phyloP scores from a whole-genome alignment of 495 filamentous ascomycete species.

The Xylaria bambusicola region DNA sequence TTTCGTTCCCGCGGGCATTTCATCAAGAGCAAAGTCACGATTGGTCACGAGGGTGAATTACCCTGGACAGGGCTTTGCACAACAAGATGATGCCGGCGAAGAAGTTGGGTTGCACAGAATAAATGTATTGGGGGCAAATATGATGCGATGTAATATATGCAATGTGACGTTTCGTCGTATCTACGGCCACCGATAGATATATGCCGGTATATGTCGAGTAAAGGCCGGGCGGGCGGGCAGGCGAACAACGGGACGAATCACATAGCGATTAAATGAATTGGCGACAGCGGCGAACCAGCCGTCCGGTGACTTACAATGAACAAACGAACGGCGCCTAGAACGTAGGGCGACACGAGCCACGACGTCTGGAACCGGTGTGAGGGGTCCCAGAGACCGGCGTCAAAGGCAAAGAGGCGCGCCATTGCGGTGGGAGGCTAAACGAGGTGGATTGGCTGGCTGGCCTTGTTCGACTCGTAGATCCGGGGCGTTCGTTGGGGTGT shows the following conservation, averaged over 20 bases:
- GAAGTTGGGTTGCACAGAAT: neutral
- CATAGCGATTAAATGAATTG: neutral
- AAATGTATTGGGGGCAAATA: neutral
- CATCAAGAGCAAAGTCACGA: too few species aligned
- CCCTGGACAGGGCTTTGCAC: too few species aligned
- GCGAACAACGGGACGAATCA: neutral
- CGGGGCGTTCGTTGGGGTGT: too few species aligned
- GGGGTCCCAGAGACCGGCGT: conserved; percentile 53
- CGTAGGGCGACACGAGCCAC: conserved; percentile 68
- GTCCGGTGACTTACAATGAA: conserved; percentile 49
- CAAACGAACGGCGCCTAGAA: conserved; percentile 60
- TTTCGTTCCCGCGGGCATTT: too few species aligned
- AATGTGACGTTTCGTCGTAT: neutral
- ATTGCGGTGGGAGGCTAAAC: neutral
- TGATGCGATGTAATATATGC: neutral
- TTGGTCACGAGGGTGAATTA: too few species aligned
- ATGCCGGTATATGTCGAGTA: neutral
- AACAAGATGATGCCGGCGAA: too few species aligned
- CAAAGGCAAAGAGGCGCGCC: neutral
- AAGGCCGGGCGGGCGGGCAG: too few species aligned
- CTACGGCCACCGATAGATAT: neutral
- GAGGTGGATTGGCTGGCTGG: too few species aligned
- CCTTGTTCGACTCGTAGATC: too few species aligned
- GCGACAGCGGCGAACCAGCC: neutral
- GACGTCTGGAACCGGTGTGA: conserved; percentile 71